These are phyloP conservation scores for Stagonosporopsis vannaccii DNA, from an alignment of 2,329 filamentous ascomycete genomes.

Conservation along the genomic window DNA sequence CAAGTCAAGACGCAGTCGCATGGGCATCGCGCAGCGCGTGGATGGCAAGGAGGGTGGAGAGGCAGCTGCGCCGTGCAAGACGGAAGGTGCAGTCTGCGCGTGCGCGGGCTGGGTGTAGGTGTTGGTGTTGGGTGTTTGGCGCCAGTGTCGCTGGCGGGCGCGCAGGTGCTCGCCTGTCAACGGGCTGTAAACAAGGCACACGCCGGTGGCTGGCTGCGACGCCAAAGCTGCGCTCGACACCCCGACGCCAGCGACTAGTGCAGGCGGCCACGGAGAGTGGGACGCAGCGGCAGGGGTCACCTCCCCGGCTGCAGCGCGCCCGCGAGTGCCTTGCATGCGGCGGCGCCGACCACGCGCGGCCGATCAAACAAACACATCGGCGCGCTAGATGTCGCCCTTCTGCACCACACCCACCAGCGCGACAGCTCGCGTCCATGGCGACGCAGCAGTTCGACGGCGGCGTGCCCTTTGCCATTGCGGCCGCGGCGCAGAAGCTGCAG, in stretches of 20 bases:
- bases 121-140: conserved; percentile 9
- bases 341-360: conserved; percentile 3
- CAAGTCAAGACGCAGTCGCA: conserved; percentile 17
- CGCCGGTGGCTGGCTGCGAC: conserved; percentile 21
- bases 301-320: too few relatives aligned
- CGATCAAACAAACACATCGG: conserved; percentile 16
- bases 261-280: conserved; percentile 30
- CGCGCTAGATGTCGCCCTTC: neutral
- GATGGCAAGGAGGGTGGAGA: conserved; percentile 11
- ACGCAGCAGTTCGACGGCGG: conserved; percentile 51
- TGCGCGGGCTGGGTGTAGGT: conserved; percentile 11
- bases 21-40: conserved; percentile 31
- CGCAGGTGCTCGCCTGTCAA: conserved; percentile 13
- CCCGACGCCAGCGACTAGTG: conserved; percentile 33
- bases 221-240: conserved; percentile 15
- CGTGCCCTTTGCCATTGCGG: conserved; percentile 54
- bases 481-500: conserved; percentile 61
- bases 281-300: too few relatives aligned
- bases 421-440: conserved; percentile 49
- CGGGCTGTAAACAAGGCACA: conserved; percentile 32
- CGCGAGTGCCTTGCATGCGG: too few relatives aligned
- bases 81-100: conserved; percentile 15
- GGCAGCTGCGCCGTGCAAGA: conserved; percentile 11
- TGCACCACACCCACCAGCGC: conserved; percentile 8
- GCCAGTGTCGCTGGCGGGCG: neutral